Conservation (phyloP, 306 rosid genomes). For the Dalbergia cultrata region DNA sequence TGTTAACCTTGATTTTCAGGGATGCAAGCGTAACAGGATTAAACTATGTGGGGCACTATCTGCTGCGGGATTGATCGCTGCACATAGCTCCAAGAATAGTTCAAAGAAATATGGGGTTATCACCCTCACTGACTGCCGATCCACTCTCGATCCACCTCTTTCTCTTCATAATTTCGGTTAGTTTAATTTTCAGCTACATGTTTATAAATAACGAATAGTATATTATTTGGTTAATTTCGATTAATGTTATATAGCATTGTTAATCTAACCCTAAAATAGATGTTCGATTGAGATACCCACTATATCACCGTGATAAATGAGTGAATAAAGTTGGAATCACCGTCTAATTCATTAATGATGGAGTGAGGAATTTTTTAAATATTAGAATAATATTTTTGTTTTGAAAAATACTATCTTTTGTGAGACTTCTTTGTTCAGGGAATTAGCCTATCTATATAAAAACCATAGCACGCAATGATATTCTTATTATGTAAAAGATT, state of each 20-base stretch:
- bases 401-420: too few relatives aligned
- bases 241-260: too few relatives aligned
- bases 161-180: slow-evolving; percentile 57
- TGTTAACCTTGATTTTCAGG: slow-evolving; percentile 41
- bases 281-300: too few relatives aligned
- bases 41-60: slow-evolving; percentile 64
- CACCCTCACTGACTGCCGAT: slow-evolving; percentile 66
- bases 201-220: background rate
- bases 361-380: too few relatives aligned
- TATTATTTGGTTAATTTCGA: too few relatives aligned
- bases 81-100: slow-evolving; percentile 46
- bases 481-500: too few relatives aligned
- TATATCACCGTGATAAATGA: too few relatives aligned
- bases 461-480: background rate
- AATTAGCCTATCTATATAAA: background rate
- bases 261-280: too few relatives aligned
- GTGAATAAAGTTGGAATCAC: too few relatives aligned
- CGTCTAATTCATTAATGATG: too few relatives aligned
- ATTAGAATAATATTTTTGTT: too few relatives aligned
- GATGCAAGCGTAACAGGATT: slow-evolving; percentile 61
- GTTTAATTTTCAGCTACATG: background rate
- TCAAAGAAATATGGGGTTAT: slow-evolving; percentile 62
- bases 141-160: slow-evolving; percentile 57
- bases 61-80: slow-evolving; percentile 72
- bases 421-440: background rate